Evolutionary conservation across 441 rosid genomes (phyloP), one percentile per base, ranked within the genome.

Genomic region (Jatropha multifida): DNA sequence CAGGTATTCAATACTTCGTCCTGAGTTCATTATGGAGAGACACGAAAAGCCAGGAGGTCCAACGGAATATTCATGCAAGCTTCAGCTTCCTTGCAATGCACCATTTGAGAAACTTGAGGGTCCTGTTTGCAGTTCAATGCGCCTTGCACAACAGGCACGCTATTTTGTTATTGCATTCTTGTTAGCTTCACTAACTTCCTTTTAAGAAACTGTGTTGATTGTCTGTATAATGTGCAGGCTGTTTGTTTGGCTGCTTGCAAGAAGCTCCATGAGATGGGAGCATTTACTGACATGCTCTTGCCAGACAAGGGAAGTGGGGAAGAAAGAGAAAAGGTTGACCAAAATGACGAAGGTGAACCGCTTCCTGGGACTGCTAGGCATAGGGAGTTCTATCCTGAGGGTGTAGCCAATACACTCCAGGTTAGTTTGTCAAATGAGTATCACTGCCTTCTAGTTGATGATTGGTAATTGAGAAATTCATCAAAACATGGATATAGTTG

Each of bases 221-320:
- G 18, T 76, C 55, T 81, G 68, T 68, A 76, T 77, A 55, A 74
- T 74, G 49, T 79, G 83, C 73, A 96, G 98, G 98, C 98, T 83
- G 99, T 94, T 83, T 96, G 99, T 84, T 83, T 96, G 86, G 97
- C 94, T 81, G 99, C 97, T 82, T 96, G 98, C 93, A 96, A 94
- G 89, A 96, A 92, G 87, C 92, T 94, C 81, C 99, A 96, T 81
- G 99, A 96, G 87, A 91, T 96, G 99, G 98, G 96, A 77, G 98
- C 98, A 64, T 96, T 96, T 87, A 96, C 98, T 60, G 98, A 96
- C 87, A 94, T 91, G 97, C 91, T 96, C 73, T 90, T 96, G 83
- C 99, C 99, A 6, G 99, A 96, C 86, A 96, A 89, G 84, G 99
- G 98, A 81, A 96, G 98, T 80, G 96, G 90, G 78, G 97, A 91